Percentiles rank a stretch among this genome's conserved stretches.
These are phyloP conservation scores for Chrysopogon serrulatus DNA, from an alignment of 176 grass and related monocot species.

Conservation along the genomic window DNA sequence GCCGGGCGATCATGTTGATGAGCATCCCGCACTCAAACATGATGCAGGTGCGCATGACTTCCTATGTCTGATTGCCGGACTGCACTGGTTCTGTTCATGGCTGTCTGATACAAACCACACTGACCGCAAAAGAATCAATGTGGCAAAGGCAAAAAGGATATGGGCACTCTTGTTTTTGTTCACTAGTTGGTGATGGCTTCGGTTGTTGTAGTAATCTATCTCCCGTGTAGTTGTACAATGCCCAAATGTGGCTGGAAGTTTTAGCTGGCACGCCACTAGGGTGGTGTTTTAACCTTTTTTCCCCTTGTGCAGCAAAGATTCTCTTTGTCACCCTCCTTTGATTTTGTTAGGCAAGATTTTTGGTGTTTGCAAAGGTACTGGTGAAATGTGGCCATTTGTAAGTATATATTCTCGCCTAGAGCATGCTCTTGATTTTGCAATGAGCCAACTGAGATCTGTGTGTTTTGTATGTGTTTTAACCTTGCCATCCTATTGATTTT, in stretches of 20 bases:
- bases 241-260: background rate
- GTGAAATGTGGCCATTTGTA: background rate
- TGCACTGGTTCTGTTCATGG: constrained; percentile 1
- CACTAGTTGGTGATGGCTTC: background rate
- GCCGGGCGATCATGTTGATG: constrained; percentile 60
- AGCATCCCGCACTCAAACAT: constrained; percentile 76
- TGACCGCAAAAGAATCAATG: constrained; percentile 12
- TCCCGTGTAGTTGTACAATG: constrained; percentile 13
- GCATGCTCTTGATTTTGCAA: background rate
- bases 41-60: constrained; percentile 85
- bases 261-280: background rate
- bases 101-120: constrained; percentile 4
- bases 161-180: background rate
- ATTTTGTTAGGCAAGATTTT: background rate
- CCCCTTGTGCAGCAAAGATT: background rate
- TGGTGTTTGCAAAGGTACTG: background rate
- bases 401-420: background rate
- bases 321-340: background rate
- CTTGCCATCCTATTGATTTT: background rate
- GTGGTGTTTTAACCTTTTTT: background rate
- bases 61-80: constrained; percentile 56
- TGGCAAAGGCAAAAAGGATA: background rate
- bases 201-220: constrained; percentile 5
- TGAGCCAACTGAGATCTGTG: background rate
- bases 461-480: background rate